Evolutionary conservation across 1,284 basidiomycete species (phyloP).

Genomic region (Sporisorium graminicola): DNA sequence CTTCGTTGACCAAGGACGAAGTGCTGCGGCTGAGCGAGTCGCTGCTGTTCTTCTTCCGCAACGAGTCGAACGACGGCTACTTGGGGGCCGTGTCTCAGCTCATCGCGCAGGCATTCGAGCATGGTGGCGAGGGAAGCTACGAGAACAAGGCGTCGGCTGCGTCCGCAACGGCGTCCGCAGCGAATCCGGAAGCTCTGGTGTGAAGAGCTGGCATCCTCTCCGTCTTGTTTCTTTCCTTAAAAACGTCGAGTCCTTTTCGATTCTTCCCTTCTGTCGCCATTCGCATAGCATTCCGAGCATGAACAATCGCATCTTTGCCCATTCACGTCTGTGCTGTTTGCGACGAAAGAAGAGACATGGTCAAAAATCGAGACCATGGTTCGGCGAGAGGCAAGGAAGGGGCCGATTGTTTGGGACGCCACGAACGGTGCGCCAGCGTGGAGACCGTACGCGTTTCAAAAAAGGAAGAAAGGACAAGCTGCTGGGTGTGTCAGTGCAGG

Average conservation of each 20-base stretch:
- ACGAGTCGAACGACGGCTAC: slow-evolving; percentile 95
- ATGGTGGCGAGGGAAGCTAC: slow-evolving; percentile 52
- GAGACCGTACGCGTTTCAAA: slow-evolving; percentile 13
- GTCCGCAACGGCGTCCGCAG: not conserved
- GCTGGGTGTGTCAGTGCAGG: not conserved
- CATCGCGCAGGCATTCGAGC: slow-evolving; percentile 63
- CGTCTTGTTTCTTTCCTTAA: no score
- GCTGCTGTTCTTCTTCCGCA: slow-evolving; percentile 87
- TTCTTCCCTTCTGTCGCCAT: not conserved
- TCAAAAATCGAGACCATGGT: no score
- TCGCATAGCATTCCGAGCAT: slow-evolving; percentile 23
- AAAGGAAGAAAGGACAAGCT: not conserved
- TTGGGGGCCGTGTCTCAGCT: slow-evolving; percentile 74
- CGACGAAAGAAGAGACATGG: no score
- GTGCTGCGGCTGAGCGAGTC: slow-evolving; percentile 91
- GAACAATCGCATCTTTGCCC: slow-evolving; percentile 8
- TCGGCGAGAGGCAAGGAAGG: no score
- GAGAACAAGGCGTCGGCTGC: slow-evolving; percentile 35
- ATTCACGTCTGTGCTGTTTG: not conserved
- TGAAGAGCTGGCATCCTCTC: slow-evolving; percentile 4
- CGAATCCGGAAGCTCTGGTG: slow-evolving; percentile 1
- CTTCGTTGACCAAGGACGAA: slow-evolving; percentile 93
- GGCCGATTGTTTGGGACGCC: no score
- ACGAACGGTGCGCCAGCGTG: slow-evolving; percentile 3
- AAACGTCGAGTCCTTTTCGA: no score